phyloP scores from a whole-genome alignment of 495 filamentous ascomycete genomes.

The Lasiosphaeris hirsuta region DNA sequence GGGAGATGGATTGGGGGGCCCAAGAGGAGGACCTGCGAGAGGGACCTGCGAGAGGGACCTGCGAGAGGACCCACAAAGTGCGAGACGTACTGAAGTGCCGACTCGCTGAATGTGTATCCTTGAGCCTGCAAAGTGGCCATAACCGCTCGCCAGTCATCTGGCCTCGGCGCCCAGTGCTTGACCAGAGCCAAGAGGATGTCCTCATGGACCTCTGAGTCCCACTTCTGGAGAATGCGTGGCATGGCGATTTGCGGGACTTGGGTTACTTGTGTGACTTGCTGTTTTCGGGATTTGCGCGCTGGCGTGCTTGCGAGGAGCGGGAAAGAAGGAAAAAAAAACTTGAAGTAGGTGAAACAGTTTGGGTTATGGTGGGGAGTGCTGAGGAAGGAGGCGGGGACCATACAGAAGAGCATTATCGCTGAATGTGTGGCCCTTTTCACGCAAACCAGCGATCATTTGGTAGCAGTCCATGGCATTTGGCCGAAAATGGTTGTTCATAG shows the following conservation, averaged over 20 bases:
- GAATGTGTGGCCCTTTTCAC: constrained; percentile 24
- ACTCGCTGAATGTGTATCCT: constrained; percentile 1
- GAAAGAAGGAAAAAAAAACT: background rate
- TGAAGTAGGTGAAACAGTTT: background rate
- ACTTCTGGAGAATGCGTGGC: constrained; percentile 15
- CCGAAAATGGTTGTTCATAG: constrained; percentile 18
- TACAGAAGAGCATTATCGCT: constrained; percentile 32
- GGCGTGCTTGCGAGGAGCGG: background rate
- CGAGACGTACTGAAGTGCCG: constrained; percentile 15
- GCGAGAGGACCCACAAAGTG: too few species aligned
- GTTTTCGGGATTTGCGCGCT: background rate
- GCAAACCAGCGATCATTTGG: constrained; percentile 13
- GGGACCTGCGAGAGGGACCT: too few species aligned
- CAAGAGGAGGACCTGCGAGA: too few species aligned
- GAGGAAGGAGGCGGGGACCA: constrained; percentile 5
- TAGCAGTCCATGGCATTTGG: constrained; percentile 20
- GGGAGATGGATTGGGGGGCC: background rate
- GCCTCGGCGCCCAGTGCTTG: constrained; percentile 4
- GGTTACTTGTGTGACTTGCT: background rate
- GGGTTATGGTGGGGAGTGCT: background rate
- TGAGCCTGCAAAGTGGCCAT: background rate
- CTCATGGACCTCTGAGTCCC: constrained; percentile 22
- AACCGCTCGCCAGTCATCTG: constrained; percentile 6
- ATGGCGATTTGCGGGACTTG: constrained; percentile 6
- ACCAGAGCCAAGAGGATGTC: constrained; percentile 23